Conservation (phyloP, 441 rosid species). For the Populus trichocarpa region DNA sequence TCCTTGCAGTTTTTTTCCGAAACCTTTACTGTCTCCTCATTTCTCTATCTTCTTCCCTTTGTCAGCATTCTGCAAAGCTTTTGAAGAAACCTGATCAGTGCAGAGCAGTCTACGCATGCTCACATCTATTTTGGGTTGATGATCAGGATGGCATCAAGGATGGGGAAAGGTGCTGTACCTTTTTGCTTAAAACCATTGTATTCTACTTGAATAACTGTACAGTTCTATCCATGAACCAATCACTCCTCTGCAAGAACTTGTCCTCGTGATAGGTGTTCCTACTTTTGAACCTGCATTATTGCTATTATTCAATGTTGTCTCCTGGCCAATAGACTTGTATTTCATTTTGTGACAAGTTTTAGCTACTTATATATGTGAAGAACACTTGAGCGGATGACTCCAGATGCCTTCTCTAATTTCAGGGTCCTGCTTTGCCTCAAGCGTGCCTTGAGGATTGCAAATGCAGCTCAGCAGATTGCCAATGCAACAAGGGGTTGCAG, state of each 20-base stretch:
- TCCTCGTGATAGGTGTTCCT: neutral
- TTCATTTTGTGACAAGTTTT: neutral
- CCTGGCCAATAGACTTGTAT: neutral
- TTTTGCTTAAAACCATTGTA: neutral
- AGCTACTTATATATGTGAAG: neutral
- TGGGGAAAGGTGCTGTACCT: slow-evolving; percentile 69
- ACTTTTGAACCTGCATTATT: neutral
- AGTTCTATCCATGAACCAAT: neutral
- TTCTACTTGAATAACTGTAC: neutral
- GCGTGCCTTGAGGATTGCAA: slow-evolving; percentile 94
- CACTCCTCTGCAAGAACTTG: neutral
- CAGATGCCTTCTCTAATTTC: neutral
- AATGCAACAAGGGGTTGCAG: slow-evolving; percentile 65
- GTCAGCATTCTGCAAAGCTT: slow-evolving; percentile 95
- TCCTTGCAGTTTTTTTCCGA: neutral
- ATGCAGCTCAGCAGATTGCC: slow-evolving; percentile 90
- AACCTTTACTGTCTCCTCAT: neutral
- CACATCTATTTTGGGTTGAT: slow-evolving; percentile 96
- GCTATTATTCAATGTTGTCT: neutral
- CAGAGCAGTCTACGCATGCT: slow-evolving; percentile 94
- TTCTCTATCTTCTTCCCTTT: slow-evolving; percentile 14
- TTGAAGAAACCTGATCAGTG: slow-evolving; percentile 98
- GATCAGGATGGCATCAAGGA: slow-evolving; percentile 80
- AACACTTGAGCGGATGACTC: neutral
- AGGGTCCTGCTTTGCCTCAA: slow-evolving; percentile 91